Evolutionary conservation across 1,284 basidiomycete species (phyloP), one percentile per base, ranked within the genome.

Genomic region (Rhizopogon parksii): DNA sequence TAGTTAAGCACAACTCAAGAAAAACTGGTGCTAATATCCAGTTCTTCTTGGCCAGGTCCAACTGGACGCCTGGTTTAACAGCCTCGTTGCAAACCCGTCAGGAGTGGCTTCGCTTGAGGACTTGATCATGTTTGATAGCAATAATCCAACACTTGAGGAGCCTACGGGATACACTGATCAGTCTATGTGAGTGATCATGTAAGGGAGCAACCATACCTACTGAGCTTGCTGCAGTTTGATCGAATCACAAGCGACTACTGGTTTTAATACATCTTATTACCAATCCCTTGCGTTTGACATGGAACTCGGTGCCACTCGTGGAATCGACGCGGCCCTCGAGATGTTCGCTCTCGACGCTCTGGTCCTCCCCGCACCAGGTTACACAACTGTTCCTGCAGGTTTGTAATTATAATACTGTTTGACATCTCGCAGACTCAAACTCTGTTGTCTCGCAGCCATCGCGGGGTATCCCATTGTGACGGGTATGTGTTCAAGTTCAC

Each of bases 381-480:
- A 72, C 47, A 73, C 73, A 2, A 71, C 74, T 3, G 61, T 65
- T 6, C 75, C 78, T 12, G 74, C 73, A 39, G 67, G 66, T 63
- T 42, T 30, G 60, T 60, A 17, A 59, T 62, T 59, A 40, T 52
- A 40, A 24, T 2, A 15, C 30, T 17, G 2, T 30, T 14, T 17
- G 32, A 2, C 6, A 11, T 19, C 30, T 12, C 9, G 5, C 2
- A 19, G 19, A 32, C 17, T 34, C 7, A 50, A 30, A 39, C 15
- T n/a, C 4, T 19, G 15, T 45, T 34, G 40, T 19, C 14, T 40
- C 48, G 40, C 62, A 71, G 79, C 79, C 2, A 76, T 82, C 42
- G 79, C 75, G 0, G 79, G 80, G 4, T 83, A 82, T 59, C 80
- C 80, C 1, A 77, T 82, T 46, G 68, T 82, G 9, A 79, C 80